Evolutionary conservation across 306 rosid species (phyloP), one percentile per base, ranked within the genome.

Genomic region (Cucurbita moschata): DNA sequence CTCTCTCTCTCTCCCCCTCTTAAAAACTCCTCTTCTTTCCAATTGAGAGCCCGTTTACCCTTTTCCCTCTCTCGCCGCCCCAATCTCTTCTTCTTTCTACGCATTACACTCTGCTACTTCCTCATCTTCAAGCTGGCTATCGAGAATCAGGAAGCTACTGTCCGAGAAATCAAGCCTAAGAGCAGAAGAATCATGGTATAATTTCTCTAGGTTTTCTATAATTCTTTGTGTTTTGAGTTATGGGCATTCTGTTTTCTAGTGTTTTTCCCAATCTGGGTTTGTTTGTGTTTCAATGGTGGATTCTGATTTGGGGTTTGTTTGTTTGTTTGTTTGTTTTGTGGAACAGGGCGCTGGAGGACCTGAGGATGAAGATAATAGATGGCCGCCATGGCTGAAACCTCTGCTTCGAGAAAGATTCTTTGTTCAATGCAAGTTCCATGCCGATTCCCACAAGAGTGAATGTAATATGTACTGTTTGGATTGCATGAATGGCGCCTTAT

Each of bases 341-440:
- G 42, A 43, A 70, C 43, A 91, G 99, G 99, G 97, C 73, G 96
- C 90, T 75, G 97, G 97, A 72, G 95, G 96, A 2, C 97, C 94
- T 59, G 97, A 85, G 19, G 99, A 91, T 6, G 95, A 89, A 58
- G 96, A 89, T 63, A 82, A 80, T 61, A 83, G 92, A 85, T 95
- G 99, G 99, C 99, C 99, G 37, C 99, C 99, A 74, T 95, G 99
- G 99, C 81, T 95, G 91, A 89, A 86, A 73, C 97, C 99, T 68
- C 82, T 95, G 50, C 88, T 95, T 2, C 79, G 66, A 55, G 99
- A 95, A 77, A 82, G 73, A 77, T 95, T 95, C 85, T 95, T 95
- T 72, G 99, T 87, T 86, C 99, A 88, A 79, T 95, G 99, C 90
- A 85, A 89, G 81, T 63, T 79, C 9, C 99, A 95, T 54, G 96